Percentiles rank a stretch among this genome's conserved stretches.
phyloP scores from a whole-genome alignment of 306 rosid genomes.

The Psophocarpus tetragonolobus region DNA sequence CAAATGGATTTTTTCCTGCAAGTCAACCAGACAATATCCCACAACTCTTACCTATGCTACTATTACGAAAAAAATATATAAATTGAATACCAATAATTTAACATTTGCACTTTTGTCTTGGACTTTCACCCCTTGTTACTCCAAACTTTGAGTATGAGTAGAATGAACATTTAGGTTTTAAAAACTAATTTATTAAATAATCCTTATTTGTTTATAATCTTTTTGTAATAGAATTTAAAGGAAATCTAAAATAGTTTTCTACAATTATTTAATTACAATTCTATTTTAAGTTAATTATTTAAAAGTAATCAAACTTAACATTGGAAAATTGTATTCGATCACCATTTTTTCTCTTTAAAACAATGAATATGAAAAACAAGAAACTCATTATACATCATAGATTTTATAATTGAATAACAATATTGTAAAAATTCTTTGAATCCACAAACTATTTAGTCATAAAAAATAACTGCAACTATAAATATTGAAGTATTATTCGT shows the following conservation, averaged over 20 bases:
- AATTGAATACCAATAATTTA: not conserved
- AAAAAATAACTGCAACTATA: not conserved
- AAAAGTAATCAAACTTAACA: too few relatives aligned
- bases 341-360: too few relatives aligned
- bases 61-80: not conserved
- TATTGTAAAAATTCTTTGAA: not conserved
- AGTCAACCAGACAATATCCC: conserved; percentile 13
- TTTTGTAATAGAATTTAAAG: too few relatives aligned
- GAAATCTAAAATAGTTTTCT: too few relatives aligned
- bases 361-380: too few relatives aligned
- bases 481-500: not conserved
- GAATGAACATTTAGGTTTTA: not conserved
- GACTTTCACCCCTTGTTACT: not conserved
- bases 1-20: not conserved
- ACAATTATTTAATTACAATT: too few relatives aligned
- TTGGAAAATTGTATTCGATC: too few relatives aligned
- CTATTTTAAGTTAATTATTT: not conserved
- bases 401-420: not conserved
- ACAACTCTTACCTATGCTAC: not conserved
- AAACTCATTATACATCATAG: not conserved
- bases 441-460: not conserved
- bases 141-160: not conserved
- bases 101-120: not conserved
- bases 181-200: too few relatives aligned
- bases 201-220: too few relatives aligned